phyloP scores from a whole-genome alignment of 306 rosid genomes.

The Vachellia pachyceras region DNA sequence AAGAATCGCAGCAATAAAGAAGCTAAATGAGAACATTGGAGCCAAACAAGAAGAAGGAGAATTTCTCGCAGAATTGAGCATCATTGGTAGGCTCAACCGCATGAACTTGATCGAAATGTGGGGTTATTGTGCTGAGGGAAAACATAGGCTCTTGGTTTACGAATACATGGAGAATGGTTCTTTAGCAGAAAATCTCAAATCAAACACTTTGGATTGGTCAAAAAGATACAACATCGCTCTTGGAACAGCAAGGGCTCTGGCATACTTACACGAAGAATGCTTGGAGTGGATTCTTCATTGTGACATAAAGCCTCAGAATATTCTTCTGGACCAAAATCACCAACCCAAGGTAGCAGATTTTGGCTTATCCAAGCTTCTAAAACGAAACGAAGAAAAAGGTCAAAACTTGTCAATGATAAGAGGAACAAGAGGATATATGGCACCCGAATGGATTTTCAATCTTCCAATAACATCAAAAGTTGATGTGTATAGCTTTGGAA shows the following conservation, averaged over 20 bases:
- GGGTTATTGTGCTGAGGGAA: conserved; percentile 7
- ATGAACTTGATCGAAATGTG: conserved; percentile 14
- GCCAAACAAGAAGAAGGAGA: not conserved
- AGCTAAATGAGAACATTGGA: not conserved
- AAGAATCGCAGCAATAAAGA: not conserved
- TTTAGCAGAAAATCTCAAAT: conserved; percentile 31
- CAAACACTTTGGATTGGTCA: conserved; percentile 23
- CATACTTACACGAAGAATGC: not conserved
- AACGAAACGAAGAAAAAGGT: conserved; percentile 10
- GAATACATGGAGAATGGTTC: conserved; percentile 30
- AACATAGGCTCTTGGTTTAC: not conserved
- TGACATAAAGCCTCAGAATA: not conserved
- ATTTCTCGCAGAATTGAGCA: not conserved
- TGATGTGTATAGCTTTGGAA: conserved; percentile 55
- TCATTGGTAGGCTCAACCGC: not conserved
- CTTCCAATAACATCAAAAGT: conserved; percentile 53
- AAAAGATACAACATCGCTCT: not conserved
- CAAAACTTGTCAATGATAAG: conserved; percentile 52
- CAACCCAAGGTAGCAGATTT: conserved; percentile 47
- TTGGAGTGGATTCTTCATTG: conserved; percentile 11
- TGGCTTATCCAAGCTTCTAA: conserved; percentile 34
- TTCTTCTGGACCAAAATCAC: conserved; percentile 27
- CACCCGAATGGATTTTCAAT: conserved; percentile 28
- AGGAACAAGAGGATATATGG: conserved; percentile 70
- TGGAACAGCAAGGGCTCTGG: not conserved